Evolutionary conservation across 805 yeast genomes (phyloP).

Genomic region (Jamesozyma lodderae): DNA sequence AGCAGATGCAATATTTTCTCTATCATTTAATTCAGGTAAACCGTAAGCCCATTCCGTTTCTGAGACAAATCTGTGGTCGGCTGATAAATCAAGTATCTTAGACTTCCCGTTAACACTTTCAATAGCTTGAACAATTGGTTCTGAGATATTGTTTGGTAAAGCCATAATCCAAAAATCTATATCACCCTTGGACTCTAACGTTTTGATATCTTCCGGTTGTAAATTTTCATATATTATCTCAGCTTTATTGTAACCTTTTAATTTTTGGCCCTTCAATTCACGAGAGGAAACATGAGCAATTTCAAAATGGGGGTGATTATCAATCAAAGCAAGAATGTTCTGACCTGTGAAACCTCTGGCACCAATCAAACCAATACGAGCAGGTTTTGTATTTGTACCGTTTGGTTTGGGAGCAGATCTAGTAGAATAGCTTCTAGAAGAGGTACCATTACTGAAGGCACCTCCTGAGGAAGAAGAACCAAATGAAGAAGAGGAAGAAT

Average conservation of each 20-base stretch:
- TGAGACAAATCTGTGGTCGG: constrained; percentile 90
- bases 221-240: constrained; percentile 76
- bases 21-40: constrained; percentile 78
- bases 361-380: constrained; percentile 88
- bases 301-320: constrained; percentile 80
- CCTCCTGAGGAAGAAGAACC: constrained; percentile 29
- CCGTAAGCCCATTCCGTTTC: constrained; percentile 90
- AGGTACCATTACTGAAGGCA: constrained; percentile 39
- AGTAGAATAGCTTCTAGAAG: constrained; percentile 47
- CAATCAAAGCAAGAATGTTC: constrained; percentile 78
- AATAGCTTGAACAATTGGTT: constrained; percentile 75
- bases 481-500: constrained; percentile 28
- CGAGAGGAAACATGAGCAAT: constrained; percentile 92
- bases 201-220: constrained; percentile 75
- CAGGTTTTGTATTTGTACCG: constrained; percentile 51
- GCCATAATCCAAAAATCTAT: constrained; percentile 99
- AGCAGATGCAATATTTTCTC: constrained; percentile 59
- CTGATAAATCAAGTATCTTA: constrained; percentile 85
- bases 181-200: constrained; percentile 62
- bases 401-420: constrained; percentile 49
- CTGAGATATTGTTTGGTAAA: constrained; percentile 93
- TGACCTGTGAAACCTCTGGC: constrained; percentile 98
- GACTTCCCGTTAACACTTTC: constrained; percentile 59
- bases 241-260: constrained; percentile 78
- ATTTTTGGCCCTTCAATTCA: constrained; percentile 79